phyloP scores from a whole-genome alignment of 176 grass and related monocot genomes.

The Carex littledalei region DNA sequence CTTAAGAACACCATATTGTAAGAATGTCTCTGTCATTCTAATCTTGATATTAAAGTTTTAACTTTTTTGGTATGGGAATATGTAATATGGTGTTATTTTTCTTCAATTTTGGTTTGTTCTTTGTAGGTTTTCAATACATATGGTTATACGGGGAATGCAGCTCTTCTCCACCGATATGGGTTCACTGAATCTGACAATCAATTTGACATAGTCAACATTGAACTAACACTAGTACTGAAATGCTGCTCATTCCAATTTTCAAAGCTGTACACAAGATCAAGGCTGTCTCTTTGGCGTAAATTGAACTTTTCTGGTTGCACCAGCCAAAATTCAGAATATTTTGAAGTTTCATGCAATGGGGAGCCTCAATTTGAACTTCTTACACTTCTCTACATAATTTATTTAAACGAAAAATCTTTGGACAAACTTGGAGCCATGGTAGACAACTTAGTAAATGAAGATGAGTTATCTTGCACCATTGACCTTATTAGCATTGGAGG shows the following conservation, averaged over 20 bases:
- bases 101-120: neutral
- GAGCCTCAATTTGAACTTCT: constrained; percentile 74
- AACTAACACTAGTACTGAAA: constrained; percentile 54
- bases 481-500: constrained; percentile 43
- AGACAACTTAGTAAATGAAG: constrained; percentile 24
- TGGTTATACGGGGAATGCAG: constrained; percentile 85
- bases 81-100: neutral
- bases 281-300: constrained; percentile 51
- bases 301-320: constrained; percentile 75
- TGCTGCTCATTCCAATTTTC: constrained; percentile 67
- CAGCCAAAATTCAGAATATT: constrained; percentile 65
- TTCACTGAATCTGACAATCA: constrained; percentile 77
- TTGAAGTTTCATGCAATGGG: constrained; percentile 79
- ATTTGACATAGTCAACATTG: constrained; percentile 85
- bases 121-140: constrained; percentile 89
- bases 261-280: constrained; percentile 42
- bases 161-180: constrained; percentile 86
- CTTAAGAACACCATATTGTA: too few relatives aligned
- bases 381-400: constrained; percentile 63
- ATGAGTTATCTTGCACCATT: constrained; percentile 36
- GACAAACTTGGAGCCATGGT: constrained; percentile 43
- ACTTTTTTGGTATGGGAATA: neutral
- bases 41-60: neutral
- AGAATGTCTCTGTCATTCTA: neutral
- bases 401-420: constrained; percentile 44